phyloP scores from a whole-genome alignment of 345 rosid genomes.

The Aethionema arabicum region DNA sequence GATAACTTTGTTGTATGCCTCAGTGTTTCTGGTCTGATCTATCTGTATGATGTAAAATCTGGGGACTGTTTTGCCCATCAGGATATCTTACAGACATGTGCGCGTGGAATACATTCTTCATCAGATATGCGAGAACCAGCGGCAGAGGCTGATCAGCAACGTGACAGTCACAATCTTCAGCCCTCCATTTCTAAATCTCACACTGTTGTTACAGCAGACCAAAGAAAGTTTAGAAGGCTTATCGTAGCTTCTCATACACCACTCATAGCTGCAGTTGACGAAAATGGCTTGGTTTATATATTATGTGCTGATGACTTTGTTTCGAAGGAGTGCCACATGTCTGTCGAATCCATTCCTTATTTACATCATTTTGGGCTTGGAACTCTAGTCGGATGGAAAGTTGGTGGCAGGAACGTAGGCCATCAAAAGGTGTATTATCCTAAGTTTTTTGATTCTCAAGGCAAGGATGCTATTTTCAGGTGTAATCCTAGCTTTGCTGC shows the following conservation, averaged over 20 bases:
- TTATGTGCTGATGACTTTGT: constrained; percentile 50
- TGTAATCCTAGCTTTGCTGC: constrained; percentile 29
- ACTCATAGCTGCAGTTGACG: constrained; percentile 78
- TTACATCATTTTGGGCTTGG: constrained; percentile 62
- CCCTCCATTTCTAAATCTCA: constrained; percentile 33
- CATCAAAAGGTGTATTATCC: constrained; percentile 42
- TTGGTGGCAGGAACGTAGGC: constrained; percentile 67
- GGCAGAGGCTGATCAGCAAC: constrained; percentile 34
- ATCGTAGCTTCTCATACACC: constrained; percentile 66
- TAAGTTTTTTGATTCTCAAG: constrained; percentile 23
- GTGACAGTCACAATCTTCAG: constrained; percentile 37
- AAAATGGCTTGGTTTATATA: constrained; percentile 64
- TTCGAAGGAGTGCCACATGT: constrained; percentile 40
- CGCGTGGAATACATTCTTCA: constrained; percentile 45
- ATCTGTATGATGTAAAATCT: constrained; percentile 60
- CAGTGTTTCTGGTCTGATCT: constrained; percentile 59
- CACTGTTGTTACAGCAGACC: constrained; percentile 30
- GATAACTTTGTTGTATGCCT: constrained; percentile 87
- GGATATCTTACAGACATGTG: constrained; percentile 56
- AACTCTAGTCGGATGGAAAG: constrained; percentile 66
- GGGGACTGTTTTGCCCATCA: constrained; percentile 61
- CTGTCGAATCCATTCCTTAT: constrained; percentile 47
- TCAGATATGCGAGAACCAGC: constrained; percentile 35
- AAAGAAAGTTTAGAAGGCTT: constrained; percentile 71
- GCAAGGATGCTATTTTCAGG: constrained; percentile 32